Evolutionary conservation across 1,284 basidiomycete genomes (phyloP).

Genomic region (Trichosporon coremiiforme): DNA sequence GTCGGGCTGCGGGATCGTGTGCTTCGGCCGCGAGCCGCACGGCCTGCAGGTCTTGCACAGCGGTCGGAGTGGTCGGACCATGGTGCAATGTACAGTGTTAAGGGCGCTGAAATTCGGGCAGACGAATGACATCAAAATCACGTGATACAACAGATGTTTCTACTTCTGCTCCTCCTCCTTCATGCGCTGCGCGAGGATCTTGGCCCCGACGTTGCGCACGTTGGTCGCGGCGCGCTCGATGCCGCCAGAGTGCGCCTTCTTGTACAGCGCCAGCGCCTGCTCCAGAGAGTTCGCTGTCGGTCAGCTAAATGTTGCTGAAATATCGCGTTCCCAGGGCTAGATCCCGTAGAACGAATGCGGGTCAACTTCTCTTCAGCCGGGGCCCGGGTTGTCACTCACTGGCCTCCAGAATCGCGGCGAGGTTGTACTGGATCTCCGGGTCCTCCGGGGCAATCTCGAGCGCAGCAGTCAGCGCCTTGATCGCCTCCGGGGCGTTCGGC

Average conservation of each 20-base stretch:
- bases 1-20: slow-evolving; percentile 15
- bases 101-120: not conserved
- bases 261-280: slow-evolving; percentile 51
- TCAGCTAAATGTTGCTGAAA: slow-evolving; percentile 21
- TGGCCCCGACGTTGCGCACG: slow-evolving; percentile 52
- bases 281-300: slow-evolving; percentile 51
- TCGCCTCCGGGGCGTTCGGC: slow-evolving; percentile 82
- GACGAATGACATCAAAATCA: slow-evolving; percentile 20
- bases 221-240: slow-evolving; percentile 55
- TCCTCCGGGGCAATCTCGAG: slow-evolving; percentile 84
- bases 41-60: slow-evolving; percentile 5
- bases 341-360: not conserved
- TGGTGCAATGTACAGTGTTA: not conserved
- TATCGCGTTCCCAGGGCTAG: slow-evolving; percentile 16
- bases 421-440: slow-evolving; percentile 91
- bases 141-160: slow-evolving; percentile 15
- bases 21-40: not conserved
- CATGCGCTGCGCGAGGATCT: slow-evolving; percentile 43
- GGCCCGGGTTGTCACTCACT: slow-evolving; percentile 37
- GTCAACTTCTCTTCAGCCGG: slow-evolving; percentile 23
- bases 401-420: slow-evolving; percentile 62
- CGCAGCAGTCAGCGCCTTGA: slow-evolving; percentile 86
- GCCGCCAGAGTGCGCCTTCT: slow-evolving; percentile 51
- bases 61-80: not conserved
- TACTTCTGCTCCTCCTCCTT: slow-evolving; percentile 25